Evolutionary conservation across 164 flowering plant genomes (phyloP), one percentile per base, ranked within the genome.

Genomic region (Stephania yunnanensis): DNA sequence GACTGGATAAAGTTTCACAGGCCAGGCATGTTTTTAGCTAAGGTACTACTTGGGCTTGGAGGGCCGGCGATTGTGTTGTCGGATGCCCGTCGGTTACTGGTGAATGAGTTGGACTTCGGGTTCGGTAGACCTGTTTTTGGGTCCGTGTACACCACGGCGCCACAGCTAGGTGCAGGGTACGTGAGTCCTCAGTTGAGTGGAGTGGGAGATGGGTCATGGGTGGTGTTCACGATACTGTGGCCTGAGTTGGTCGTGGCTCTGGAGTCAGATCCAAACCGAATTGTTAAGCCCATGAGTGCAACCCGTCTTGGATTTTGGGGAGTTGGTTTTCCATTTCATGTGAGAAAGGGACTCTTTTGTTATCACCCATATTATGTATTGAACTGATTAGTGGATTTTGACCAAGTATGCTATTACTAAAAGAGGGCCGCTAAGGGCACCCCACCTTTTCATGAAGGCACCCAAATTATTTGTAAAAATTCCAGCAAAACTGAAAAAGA

Each of bases 21-120:
- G 70, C 70, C 76, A 22, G 76, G 76, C 20, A 15, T 74, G 58
- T 48, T 74, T 9, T 13, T 74, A 46, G 76, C 76, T 5, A 74
- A 74, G 76, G n/a, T 74, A 1, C 10, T 73, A 44, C 19, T 73
- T 10, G 74, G 74, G 29, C 58, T 72, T 19, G 50, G 68, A 10
- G 69, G 76, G 42, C 63, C 63, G 6, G 45, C 25, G 1, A 12
- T 65, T 12, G 50, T 65, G 12, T 11, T 74, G 10, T 45, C 70
- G 10, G 66, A 61, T 2, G 70, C 70, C 48, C 70, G 55, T 25
- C 61, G 67, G 76, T 46, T 46, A 22, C 63, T 70, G 61, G 12
- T 25, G 61, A 3, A 10, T 11, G 61, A 74, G 48, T 31, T 74
- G n/a, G 70, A 74, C 12, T 46, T 74, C 3, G 76, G 70, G 4